Evolutionary conservation across 1,284 basidiomycete genomes (phyloP), one percentile per base, ranked within the genome.

Genomic region (Mycena sp.): DNA sequence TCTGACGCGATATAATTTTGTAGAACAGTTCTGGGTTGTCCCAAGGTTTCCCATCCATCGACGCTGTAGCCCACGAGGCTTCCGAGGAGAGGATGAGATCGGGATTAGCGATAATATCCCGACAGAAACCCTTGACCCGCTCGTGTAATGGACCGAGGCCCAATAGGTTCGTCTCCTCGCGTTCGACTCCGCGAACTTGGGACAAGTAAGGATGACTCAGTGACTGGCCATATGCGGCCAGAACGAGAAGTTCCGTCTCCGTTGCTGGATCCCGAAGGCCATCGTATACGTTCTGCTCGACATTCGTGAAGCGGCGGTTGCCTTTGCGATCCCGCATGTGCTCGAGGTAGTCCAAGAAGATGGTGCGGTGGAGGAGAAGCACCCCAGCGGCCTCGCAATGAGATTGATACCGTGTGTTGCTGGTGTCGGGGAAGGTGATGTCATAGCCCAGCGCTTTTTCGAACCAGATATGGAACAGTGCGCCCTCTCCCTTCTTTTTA

Each of bases 201-300:
- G 19, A 23, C 6, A 55, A 12, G 30, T 55, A 55, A 0, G 41
- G 53, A 12, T n/a, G 41, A 19, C 53, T 55, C 16, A 55, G 19
- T 14, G 41, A 32, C n/a, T 55, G 53, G 14, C 43, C 43, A 23
- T 48, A 57, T 16, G 25, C 30, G 4, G 44, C 30, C 4, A 57
- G 45, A 3, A 46, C 54, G 1, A 26, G 6, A 11, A 65, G 44
- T 26, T 65, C 64, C 14, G 44, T 45, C 11, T 61, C 41, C 5
- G 67, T 69, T 21, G 50, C 26, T 3, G n/a, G 40, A 44, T 63
- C 58, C 7, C 52, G 4, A 6, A 69, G 38, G 2, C 56, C 65
- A 16, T 65, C 25, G n/a, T 37, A 45, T 0, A 69, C 35, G 29
- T 69, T 69, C 30, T 53, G 14, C 58, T 69, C 62, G 11, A 69